Evolutionary conservation across 1,284 basidiomycete species (phyloP), one percentile per base, ranked within the genome.

Genomic region (Chondrostereum purpureum): DNA sequence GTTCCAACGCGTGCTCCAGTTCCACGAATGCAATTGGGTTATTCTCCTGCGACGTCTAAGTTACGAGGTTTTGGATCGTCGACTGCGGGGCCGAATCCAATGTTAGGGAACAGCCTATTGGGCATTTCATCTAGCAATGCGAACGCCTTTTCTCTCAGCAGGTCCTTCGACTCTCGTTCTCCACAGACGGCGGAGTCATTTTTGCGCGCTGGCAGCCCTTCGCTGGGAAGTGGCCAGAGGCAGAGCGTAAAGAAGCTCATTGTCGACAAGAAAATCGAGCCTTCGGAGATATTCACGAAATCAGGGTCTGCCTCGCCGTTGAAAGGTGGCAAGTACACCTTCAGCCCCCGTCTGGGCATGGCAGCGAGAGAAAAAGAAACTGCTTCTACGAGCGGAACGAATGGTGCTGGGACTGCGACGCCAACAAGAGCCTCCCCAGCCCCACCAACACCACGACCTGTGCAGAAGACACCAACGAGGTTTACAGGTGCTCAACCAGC

Each of bases 211-310:
- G 84, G 67, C 56, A 89, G 87, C 69, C 65, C 92, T 59, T 69
- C 82, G 56, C 59, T 87, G 40, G 72, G 86, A 54, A 81, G 78
- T 48, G 80, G 81, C n/a, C 66, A 68, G 17, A 77, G 87, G 33
- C 80, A 86, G 47, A 96, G 90, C 60, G 91, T 97, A 50, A 99
- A 98, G 75, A 95, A 96, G 63, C 78, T 99, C 44, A 85, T 94
- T 33, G 66, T 98, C 46, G 88, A 93, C 58, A 88, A 84, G 62
- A 87, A 81, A 57, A 70, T 87, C 13, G 83, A 86, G 45, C 72
- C 83, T 12, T 66, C 74, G n/a, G 81, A 88, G 50, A 55, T 87
- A 43, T 83, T 87, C 54, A 70, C 66, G 52, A 78, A 77, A 59
- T 73, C 77, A 3, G 73, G 66, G 41, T 67, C 66, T 34, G 64